phyloP scores from a whole-genome alignment of 2,329 filamentous ascomycete genomes.

The Beauveria brongniartii region DNA sequence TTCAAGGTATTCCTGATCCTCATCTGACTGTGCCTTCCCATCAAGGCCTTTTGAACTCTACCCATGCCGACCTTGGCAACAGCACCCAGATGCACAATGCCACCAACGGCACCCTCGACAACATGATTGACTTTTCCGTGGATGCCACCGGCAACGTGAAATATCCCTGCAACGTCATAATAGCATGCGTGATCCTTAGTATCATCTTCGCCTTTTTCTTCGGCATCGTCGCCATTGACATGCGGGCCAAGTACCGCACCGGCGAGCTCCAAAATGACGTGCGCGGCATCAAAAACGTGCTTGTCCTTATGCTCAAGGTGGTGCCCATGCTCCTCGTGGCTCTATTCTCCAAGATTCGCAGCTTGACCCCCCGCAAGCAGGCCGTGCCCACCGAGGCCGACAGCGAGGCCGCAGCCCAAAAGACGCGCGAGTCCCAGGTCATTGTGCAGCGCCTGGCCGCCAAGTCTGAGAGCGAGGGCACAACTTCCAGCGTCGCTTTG shows the following conservation, averaged over 20 bases:
- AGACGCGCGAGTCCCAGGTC: not conserved
- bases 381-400: not conserved
- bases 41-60: not conserved
- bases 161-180: not conserved
- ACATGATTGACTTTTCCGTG: not conserved
- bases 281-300: not conserved
- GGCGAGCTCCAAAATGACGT: constrained; percentile 6
- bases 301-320: not conserved
- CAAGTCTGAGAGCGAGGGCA: not conserved
- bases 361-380: not conserved
- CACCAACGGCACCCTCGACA: not conserved
- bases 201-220: not conserved
- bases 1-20: no score
- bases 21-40: no score
- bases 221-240: not conserved
- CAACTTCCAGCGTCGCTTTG: not conserved
- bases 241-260: not conserved
- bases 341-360: not conserved
- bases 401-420: not conserved
- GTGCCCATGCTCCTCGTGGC: not conserved
- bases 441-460: not conserved
- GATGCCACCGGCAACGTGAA: not conserved
- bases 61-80: not conserved
- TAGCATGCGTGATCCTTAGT: not conserved
- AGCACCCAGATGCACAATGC: not conserved